These are phyloP conservation scores for Diaporthe sp. DNA, from an alignment of 2,329 filamentous ascomycete genomes.

Conservation along the genomic window DNA sequence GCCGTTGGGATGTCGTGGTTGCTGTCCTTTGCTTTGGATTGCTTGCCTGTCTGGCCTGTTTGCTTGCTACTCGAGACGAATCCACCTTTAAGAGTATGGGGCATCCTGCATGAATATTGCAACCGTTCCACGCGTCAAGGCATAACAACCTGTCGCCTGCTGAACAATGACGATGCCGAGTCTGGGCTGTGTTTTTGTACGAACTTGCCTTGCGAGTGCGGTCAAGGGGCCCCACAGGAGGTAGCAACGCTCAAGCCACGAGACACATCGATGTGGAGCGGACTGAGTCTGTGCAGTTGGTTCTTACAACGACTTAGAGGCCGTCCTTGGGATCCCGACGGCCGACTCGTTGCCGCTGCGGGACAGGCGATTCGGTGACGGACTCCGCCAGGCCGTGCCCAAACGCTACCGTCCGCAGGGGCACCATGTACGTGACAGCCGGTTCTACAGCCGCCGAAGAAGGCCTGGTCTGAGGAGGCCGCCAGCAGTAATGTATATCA, in stretches of 20 bases:
- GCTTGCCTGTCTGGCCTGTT: not conserved
- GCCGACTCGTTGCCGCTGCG: not conserved
- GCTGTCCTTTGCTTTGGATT: not conserved
- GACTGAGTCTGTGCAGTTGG: not conserved
- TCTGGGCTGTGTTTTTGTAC: not conserved
- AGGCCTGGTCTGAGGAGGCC: not conserved
- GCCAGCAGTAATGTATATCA: not conserved
- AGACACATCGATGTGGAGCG: not conserved
- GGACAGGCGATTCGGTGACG: not conserved
- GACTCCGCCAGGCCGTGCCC: not conserved
- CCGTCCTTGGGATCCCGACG: not conserved
- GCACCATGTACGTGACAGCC: not conserved
- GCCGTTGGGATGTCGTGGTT: not conserved
- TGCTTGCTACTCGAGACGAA: not conserved
- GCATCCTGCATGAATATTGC: conserved; percentile 17
- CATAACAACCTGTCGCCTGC: not conserved
- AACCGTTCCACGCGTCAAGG: conserved; percentile 7
- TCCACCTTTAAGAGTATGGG: not conserved
- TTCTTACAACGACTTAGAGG: not conserved
- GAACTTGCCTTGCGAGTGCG: not conserved
- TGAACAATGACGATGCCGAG: not conserved
- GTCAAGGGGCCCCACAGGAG: not conserved
- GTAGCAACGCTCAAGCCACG: not conserved
- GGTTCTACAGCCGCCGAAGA: not conserved
- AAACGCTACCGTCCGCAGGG: not conserved